Evolutionary conservation across 129 eudicot genomes (phyloP).

Genomic region (Deinandra increscens): DNA sequence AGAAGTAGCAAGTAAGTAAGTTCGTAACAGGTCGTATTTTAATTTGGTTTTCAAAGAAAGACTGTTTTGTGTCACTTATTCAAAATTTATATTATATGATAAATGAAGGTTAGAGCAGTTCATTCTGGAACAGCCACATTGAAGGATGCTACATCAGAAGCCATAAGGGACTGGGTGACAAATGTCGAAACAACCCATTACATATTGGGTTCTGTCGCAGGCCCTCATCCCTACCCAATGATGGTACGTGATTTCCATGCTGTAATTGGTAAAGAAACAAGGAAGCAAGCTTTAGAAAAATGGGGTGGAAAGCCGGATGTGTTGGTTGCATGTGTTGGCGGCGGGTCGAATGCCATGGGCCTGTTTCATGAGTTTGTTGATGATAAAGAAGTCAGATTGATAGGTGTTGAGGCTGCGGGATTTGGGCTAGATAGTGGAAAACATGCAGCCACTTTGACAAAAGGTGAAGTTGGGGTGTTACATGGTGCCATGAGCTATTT

Average conservation of each 20-base stretch:
- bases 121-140: conserved; percentile 92
- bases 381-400: conserved; percentile 75
- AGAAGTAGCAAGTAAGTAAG: background rate
- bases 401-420: conserved; percentile 97
- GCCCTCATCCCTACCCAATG: conserved; percentile 44
- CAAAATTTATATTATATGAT: background rate
- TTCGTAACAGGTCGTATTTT: background rate
- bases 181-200: conserved; percentile 67
- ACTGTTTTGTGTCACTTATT: background rate
- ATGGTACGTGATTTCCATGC: conserved; percentile 43
- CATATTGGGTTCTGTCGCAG: conserved; percentile 41
- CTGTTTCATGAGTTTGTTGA: conserved; percentile 87
- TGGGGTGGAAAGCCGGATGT: conserved; percentile 98
- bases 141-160: conserved; percentile 95
- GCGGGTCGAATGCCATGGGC: conserved; percentile 97
- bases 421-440: conserved; percentile 85
- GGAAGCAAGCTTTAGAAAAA: conserved; percentile 88
- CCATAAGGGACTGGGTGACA: conserved; percentile 92
- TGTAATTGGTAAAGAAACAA: conserved; percentile 64
- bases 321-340: conserved; percentile 91
- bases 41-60: background rate
- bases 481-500: conserved; percentile 99
- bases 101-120: conserved; percentile 70
- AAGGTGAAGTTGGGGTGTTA: conserved; percentile 87
- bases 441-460: conserved; percentile 89